Percentiles rank a stretch among this genome's conserved stretches.
Evolutionary conservation across 2,329 filamentous ascomycete genomes (phyloP).

Genomic region (Fusarium irregulare): DNA sequence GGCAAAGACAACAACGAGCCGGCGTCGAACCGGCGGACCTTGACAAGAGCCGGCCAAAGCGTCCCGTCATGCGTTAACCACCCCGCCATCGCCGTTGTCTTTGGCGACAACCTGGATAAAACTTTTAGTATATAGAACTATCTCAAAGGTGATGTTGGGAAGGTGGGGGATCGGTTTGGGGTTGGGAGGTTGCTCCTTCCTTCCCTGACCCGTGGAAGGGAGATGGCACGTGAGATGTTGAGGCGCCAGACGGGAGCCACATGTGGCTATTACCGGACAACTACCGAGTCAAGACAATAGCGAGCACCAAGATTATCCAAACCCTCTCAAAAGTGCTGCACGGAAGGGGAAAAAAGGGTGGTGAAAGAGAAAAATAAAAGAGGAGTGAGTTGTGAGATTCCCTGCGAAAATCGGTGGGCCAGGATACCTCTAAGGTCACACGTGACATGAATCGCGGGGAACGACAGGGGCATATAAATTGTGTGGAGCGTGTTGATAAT

Average conservation of each 20-base stretch:
- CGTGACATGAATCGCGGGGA: neutral
- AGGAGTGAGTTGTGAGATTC: neutral
- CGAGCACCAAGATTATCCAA: neutral
- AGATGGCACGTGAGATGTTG: neutral
- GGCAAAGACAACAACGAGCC: neutral
- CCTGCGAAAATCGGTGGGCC: neutral
- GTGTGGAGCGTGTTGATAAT: neutral
- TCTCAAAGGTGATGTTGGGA: neutral
- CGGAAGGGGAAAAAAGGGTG: too few relatives aligned
- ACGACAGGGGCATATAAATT: fast-evolving
- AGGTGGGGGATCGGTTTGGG: neutral
- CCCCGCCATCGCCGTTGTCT: slow-evolving; percentile 1
- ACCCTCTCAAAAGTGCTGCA: neutral
- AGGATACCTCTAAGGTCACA: neutral
- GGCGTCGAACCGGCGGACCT: slow-evolving; percentile 9
- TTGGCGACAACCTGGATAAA: neutral
- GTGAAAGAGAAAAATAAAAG: neutral
- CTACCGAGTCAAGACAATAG: neutral
- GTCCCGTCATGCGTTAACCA: slow-evolving; percentile 9
- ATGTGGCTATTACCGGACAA: neutral
- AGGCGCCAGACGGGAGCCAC: neutral
- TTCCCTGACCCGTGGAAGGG: neutral
- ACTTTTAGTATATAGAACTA: neutral
- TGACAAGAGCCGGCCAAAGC: neutral
- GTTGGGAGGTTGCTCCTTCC: neutral